Base-by-base conservation (phyloP, 345 rosid species). In the Camelina neglecta region DNA sequence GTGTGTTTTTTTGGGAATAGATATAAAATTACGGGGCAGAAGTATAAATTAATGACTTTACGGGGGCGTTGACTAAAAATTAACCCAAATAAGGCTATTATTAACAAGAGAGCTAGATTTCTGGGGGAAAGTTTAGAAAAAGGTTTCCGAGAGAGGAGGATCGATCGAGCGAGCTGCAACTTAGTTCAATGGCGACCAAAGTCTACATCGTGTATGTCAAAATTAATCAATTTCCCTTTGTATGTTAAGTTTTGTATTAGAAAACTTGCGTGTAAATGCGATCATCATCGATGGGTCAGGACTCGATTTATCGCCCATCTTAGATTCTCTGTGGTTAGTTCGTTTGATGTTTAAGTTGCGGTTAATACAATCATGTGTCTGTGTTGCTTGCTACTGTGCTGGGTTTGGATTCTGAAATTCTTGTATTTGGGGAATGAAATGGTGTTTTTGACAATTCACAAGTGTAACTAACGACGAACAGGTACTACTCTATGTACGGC, bases 401-500 rank as follows among this genome's bases (percentile, higher is more conserved):
- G 7, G 11, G 4, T 26, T 59, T 59, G 23, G 33, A 12, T 31
- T 31, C 31, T 24, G 12, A 15, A n/a, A 11, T 41, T 23, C 1
- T 24, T 38, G 7, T 44, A 7, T 16, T 57, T 1, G 6, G 12
- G 12, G 55, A 33, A 24, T 54, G 15, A 26, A 3, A 55, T 18
- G 15, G 60, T 24, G 3, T 13, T 16, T 69, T 20, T 67, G 61
- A 67, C 48, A 4, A 12, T 12, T 44, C 18, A 2, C 21, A n/a
- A 36, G 21, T 63, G 5, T 11, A 4, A 62, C 62, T 38, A 39
- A 44, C 82, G 2, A 62, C 62, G 24, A 39, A 44, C 82, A 93
- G 96, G 84, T 93, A 90, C 83, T 89, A 93, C 83, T 90, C 98
- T 67, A 93, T 90, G 98, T 90, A 93, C 61, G 98, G 96, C 8